phyloP scores from a whole-genome alignment of 2,329 filamentous ascomycete genomes.

The Ceratocystis destructans region DNA sequence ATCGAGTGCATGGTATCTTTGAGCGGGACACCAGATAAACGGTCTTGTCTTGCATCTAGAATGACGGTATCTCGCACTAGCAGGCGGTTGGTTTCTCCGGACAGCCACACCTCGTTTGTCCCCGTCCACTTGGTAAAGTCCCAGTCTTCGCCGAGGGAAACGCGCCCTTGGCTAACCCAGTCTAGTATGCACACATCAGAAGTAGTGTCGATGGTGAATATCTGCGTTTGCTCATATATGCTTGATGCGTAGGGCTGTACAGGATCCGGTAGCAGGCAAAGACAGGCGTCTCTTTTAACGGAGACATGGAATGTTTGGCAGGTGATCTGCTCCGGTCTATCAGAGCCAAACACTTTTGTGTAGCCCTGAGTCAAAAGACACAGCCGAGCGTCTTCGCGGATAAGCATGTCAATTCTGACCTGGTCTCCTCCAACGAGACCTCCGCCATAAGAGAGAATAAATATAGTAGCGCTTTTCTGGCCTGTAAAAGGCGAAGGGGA shows the following conservation, averaged over 20 bases:
- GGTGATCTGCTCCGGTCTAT: slow-evolving; percentile 40
- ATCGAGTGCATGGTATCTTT: slow-evolving; percentile 57
- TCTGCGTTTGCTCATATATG: slow-evolving; percentile 71
- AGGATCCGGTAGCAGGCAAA: slow-evolving; percentile 72
- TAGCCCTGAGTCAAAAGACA: slow-evolving; percentile 60
- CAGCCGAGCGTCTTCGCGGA: slow-evolving; percentile 52
- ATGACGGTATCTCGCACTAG: slow-evolving; percentile 77
- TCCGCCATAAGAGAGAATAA: slow-evolving; percentile 86
- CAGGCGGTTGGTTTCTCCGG: slow-evolving; percentile 34
- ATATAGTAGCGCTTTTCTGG: slow-evolving; percentile 61
- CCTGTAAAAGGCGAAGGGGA: slow-evolving; percentile 55
- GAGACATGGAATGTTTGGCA: slow-evolving; percentile 41
- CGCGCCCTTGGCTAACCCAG: slow-evolving; percentile 84
- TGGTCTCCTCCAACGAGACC: slow-evolving; percentile 80
- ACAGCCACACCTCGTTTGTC: slow-evolving; percentile 72
- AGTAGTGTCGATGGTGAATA: slow-evolving; percentile 47
- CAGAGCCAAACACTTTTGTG: slow-evolving; percentile 89
- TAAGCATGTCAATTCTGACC: slow-evolving; percentile 56
- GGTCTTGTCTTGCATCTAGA: slow-evolving; percentile 44
- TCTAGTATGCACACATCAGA: slow-evolving; percentile 70
- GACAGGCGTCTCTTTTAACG: slow-evolving; percentile 37
- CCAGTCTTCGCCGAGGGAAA: slow-evolving; percentile 80
- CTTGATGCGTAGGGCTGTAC: slow-evolving; percentile 81
- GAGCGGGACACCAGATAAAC: slow-evolving; percentile 30
- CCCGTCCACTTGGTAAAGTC: slow-evolving; percentile 65